A percentile compares a stretch with the other conserved stretches of the same genome.
Evolutionary conservation across 2,329 filamentous ascomycete species (phyloP).

Genomic region (Claviceps capensis): DNA sequence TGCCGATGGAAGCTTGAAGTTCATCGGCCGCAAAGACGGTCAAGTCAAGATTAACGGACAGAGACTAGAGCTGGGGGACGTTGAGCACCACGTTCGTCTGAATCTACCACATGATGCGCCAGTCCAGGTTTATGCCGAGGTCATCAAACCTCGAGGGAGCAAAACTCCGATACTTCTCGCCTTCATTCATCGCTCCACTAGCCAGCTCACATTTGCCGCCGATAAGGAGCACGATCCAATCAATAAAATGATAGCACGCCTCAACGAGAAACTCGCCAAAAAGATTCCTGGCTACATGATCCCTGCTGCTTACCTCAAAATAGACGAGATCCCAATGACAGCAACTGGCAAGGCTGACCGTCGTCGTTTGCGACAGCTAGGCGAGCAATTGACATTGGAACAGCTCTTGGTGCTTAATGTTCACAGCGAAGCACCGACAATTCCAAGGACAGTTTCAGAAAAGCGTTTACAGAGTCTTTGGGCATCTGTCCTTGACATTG

Average conservation of each 20-base stretch:
- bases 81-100: constrained; percentile 7
- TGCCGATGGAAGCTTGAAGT: constrained; percentile 20
- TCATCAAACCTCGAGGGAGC: background rate
- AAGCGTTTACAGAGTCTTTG: constrained; percentile 6
- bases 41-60: constrained; percentile 44
- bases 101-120: background rate
- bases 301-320: constrained; percentile 10
- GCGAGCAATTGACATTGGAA: background rate
- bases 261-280: constrained; percentile 7
- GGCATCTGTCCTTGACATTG: constrained; percentile 7
- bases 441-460: background rate
- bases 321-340: constrained; percentile 6
- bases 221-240: background rate
- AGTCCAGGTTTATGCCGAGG: background rate
- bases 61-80: constrained; percentile 28
- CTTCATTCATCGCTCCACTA: background rate
- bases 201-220: background rate
- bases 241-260: background rate
- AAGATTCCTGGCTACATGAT: constrained; percentile 7
- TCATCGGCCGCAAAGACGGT: constrained; percentile 36
- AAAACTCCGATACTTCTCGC: background rate
- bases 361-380: constrained; percentile 3
- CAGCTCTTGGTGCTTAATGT: background rate
- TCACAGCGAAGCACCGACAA: background rate
- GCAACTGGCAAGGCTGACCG: constrained; percentile 9